Percentiles rank a stretch among this genome's conserved stretches.
Conservation (phyloP, 768 basidiomycete genomes). For the Lentinula sp. region DNA sequence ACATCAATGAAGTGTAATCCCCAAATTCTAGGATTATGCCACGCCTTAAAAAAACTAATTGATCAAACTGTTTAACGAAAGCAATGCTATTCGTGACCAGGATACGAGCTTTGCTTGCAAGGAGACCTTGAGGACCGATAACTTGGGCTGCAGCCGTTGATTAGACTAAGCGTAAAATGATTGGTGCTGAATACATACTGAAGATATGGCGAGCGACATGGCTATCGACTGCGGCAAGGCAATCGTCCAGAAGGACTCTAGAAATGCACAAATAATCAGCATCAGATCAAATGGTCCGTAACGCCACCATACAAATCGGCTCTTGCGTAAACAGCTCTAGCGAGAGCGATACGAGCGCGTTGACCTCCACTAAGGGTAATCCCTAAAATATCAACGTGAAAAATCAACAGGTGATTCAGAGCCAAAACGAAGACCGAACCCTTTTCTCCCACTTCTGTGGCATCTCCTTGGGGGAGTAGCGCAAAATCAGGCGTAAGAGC, state of each 20-base stretch:
- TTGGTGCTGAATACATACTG: conserved; percentile 31
- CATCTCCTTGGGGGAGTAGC: conserved; percentile 74
- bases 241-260: conserved; percentile 83
- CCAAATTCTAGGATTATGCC: conserved; percentile 80
- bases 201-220: conserved; percentile 86
- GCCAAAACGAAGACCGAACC: conserved; percentile 30
- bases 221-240: conserved; percentile 80
- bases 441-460: conserved; percentile 84
- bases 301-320: conserved; percentile 66
- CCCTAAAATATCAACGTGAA: background rate
- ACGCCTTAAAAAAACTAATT: conserved; percentile 67
- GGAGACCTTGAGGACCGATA: conserved; percentile 78
- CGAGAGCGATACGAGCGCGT: conserved; percentile 76
- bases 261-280: background rate
- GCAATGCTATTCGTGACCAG: conserved; percentile 85
- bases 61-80: conserved; percentile 75
- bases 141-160: conserved; percentile 54
- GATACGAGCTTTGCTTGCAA: conserved; percentile 78
- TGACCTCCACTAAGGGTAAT: conserved; percentile 72
- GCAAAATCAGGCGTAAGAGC: conserved; percentile 79
- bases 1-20: conserved; percentile 53
- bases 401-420: background rate
- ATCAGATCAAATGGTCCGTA: background rate
- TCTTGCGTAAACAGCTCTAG: conserved; percentile 85
- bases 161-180: background rate